These are phyloP conservation scores for Fusarium xyrophilum DNA, from an alignment of 2,329 filamentous ascomycete species.

Conservation along the genomic window DNA sequence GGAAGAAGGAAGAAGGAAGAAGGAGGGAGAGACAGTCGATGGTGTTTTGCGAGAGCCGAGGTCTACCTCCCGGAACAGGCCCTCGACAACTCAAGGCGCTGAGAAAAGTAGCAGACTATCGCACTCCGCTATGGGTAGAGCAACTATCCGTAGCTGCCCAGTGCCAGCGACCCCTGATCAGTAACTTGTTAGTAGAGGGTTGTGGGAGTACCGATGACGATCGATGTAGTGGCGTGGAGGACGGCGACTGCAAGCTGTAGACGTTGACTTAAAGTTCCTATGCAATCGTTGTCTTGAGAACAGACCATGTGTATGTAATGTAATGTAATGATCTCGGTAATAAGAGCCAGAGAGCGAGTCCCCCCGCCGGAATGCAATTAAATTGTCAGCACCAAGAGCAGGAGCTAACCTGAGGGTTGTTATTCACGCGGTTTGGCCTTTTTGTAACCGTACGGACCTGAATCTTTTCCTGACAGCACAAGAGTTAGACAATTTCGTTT, in stretches of 20 bases:
- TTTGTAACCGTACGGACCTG: slow-evolving; percentile 1
- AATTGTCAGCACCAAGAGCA: slow-evolving; percentile 29
- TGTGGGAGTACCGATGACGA: slow-evolving; percentile 40
- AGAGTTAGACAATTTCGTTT: background rate
- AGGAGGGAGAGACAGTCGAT: slow-evolving; percentile 15
- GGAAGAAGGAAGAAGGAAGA: slow-evolving; percentile 15
- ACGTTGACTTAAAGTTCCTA: slow-evolving; percentile 9
- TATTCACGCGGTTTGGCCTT: background rate
- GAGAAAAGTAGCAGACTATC: background rate
- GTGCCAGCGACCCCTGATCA: slow-evolving; percentile 22
- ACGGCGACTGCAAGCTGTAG: background rate
- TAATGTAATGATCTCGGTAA: slow-evolving; percentile 22
- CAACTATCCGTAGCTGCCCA: slow-evolving; percentile 1
- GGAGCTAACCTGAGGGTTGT: background rate
- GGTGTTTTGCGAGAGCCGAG: slow-evolving; percentile 21
- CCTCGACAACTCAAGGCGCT: background rate
- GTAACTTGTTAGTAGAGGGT: slow-evolving; percentile 2
- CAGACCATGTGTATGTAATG: slow-evolving; percentile 5
- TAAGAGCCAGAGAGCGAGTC: slow-evolving; percentile 27
- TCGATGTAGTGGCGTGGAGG: slow-evolving; percentile 40
- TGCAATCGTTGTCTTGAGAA: slow-evolving; percentile 27
- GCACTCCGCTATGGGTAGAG: slow-evolving; percentile 2
- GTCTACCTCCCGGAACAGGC: slow-evolving; percentile 8
- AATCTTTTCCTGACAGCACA: background rate
- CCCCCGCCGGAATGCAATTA: slow-evolving; percentile 21